These are phyloP conservation scores for Quercus engelmannii DNA, from an alignment of 306 rosid genomes.

Conservation along the genomic window DNA sequence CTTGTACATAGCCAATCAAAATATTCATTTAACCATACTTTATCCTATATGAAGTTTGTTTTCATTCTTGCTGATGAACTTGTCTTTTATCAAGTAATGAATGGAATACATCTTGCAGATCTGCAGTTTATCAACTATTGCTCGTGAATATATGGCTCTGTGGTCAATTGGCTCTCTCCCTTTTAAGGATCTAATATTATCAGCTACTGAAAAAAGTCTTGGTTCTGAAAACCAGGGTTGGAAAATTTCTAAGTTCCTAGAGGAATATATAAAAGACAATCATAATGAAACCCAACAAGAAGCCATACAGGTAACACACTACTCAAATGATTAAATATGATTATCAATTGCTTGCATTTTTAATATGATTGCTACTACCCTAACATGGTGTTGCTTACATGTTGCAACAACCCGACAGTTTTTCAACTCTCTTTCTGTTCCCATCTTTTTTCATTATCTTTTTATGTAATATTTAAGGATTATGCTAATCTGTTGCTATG, in stretches of 20 bases:
- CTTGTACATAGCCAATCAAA: background rate
- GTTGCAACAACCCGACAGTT: background rate
- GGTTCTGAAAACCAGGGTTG: constrained; percentile 50
- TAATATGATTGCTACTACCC: background rate
- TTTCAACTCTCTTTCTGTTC: background rate
- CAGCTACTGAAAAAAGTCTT: constrained; percentile 44
- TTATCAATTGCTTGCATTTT: background rate
- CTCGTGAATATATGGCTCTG: constrained; percentile 78
- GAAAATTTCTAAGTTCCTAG: constrained; percentile 71
- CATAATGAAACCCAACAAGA: constrained; percentile 78
- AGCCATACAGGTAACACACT: constrained; percentile 67
- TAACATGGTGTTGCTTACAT: background rate
- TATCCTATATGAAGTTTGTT: background rate
- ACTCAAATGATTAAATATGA: background rate
- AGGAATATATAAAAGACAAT: constrained; percentile 59
- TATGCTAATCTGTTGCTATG: constrained; percentile 16
- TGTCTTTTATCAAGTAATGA: background rate
- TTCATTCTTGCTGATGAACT: background rate
- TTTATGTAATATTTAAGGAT: background rate
- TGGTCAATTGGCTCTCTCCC: constrained; percentile 59
- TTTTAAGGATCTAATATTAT: constrained; percentile 80
- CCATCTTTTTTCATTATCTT: background rate
- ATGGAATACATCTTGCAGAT: constrained; percentile 46
- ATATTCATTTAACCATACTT: background rate
- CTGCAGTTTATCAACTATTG: constrained; percentile 88